A percentile compares a stretch with the other conserved stretches of the same genome.
Conservation (phyloP, 208 protist genomes). For the Naegleria lovaniensis region DNA sequence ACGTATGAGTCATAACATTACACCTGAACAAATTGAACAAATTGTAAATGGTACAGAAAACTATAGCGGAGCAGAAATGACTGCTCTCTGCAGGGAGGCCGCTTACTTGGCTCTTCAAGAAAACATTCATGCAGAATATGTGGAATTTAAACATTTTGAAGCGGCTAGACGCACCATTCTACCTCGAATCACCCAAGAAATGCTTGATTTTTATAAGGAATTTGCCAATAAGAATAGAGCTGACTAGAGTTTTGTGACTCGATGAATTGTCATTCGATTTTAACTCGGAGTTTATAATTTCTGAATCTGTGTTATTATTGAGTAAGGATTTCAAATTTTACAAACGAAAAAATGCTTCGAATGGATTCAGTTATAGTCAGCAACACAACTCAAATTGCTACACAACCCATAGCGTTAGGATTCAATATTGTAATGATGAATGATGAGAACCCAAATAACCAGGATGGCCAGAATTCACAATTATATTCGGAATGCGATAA, state of each 20-base stretch:
- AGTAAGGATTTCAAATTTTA: no score
- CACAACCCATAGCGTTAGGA: no score
- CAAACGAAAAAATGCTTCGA: no score
- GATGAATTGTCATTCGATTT: no score
- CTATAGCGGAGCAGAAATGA: slow-evolving; percentile 91
- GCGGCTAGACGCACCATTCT: slow-evolving; percentile 53
- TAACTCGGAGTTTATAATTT: no score
- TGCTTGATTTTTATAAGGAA: slow-evolving; percentile 46
- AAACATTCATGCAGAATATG: slow-evolving; percentile 44
- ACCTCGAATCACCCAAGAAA: slow-evolving; percentile 40
- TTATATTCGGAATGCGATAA: no score
- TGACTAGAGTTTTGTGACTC: not conserved
- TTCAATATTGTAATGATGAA: no score
- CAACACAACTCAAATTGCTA: no score
- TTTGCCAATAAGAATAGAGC: not conserved
- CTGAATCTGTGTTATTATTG: no score
- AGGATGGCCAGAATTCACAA: no score
- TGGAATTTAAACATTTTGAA: slow-evolving; percentile 55
- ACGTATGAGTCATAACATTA: slow-evolving; percentile 49
- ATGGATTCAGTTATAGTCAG: no score
- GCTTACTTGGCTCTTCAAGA: slow-evolving; percentile 86
- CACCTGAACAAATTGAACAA: slow-evolving; percentile 51
- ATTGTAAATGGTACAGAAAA: slow-evolving; percentile 62
- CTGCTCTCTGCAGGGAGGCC: slow-evolving; percentile 83
- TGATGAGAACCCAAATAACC: no score